Base-by-base conservation (phyloP, 331 rosid genomes). In the Arachis monticola region DNA sequence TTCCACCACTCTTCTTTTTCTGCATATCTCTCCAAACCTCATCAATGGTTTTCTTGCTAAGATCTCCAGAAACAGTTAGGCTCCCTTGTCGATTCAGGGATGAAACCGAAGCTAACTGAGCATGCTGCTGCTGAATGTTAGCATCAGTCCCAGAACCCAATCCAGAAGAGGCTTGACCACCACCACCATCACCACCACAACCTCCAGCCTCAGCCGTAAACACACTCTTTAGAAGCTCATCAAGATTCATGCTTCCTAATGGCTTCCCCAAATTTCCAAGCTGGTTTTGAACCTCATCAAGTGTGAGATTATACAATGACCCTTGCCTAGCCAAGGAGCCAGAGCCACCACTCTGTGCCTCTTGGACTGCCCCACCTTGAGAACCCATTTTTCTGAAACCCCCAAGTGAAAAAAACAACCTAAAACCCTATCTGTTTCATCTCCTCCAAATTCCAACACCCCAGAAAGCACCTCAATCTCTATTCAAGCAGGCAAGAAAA, bases 11-110 rank as follows among this genome's bases (percentile, higher is more conserved):
- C 50, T 84, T 81, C 66, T 78, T 78, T 10, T 75, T 80, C 10
- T 81, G 83, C 73, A 84, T 84, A 55, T 84, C 85, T 60, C 64
- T 84, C 88, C 85, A 84, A 75, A 84, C 85, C 72, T 84, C 88
- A 81, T 84, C 85, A 66, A 84, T 78, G 35, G 88, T 84, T 72
- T 84, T 84, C 83, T 84, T 84, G 45, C 83, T 81, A 57, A 84
- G 83, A 45, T 84, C 85, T n/a, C 88, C 80, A n/a, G 72, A 60
- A 10, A 81, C 2, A 30, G 85, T 48, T 11, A 81, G 51, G 65
- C 81, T 78, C 4, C 81, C 85, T 17, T 84, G 83, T 42, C 76
- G 65, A 75, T 74, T 82, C 74, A 84, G 61, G 32, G 71, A 56
- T 41, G 83, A 60, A 12, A 60, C 80, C 50, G 71, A 77, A 65